Evolutionary conservation across 106 monocot species (phyloP).

Genomic region (Allium fistulosum): DNA sequence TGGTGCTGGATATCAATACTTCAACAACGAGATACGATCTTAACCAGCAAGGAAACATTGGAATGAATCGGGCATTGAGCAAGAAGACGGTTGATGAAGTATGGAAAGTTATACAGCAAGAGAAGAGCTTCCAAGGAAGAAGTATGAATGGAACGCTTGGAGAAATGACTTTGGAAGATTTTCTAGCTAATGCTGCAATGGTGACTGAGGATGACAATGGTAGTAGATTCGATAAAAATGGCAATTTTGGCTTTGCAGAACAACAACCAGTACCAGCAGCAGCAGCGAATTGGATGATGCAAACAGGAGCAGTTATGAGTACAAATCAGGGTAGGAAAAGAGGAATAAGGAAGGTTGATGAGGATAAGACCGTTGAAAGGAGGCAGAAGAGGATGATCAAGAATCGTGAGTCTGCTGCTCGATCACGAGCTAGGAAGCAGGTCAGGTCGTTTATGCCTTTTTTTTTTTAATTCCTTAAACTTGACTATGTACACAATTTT

Average conservation of each 20-base stretch:
- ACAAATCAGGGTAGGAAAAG: constrained; percentile 6
- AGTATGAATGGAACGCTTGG: constrained; percentile 16
- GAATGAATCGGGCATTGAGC: constrained; percentile 20
- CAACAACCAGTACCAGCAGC: not conserved
- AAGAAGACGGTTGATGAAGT: constrained; percentile 51
- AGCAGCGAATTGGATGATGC: constrained; percentile 20
- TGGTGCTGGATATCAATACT: constrained; percentile 17
- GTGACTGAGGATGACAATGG: constrained; percentile 10
- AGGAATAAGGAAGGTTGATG: not conserved
- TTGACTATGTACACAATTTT: no score
- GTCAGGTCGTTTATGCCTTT: not conserved
- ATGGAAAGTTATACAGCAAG: constrained; percentile 38
- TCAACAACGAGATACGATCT: constrained; percentile 2
- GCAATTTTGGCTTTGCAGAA: constrained; percentile 2
- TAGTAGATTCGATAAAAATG: not conserved
- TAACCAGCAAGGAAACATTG: constrained; percentile 19
- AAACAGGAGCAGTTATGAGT: constrained; percentile 7
- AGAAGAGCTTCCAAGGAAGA: constrained; percentile 4
- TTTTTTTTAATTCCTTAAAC: no score
- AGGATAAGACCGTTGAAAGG: constrained; percentile 27
- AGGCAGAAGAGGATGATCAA: constrained; percentile 63
- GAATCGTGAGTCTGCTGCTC: constrained; percentile 53
- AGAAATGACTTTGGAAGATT: constrained; percentile 61
- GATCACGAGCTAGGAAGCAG: constrained; percentile 57
- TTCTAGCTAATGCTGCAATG: constrained; percentile 40